phyloP scores from a whole-genome alignment of 495 filamentous ascomycete species.

The Tricharina praecox region DNA sequence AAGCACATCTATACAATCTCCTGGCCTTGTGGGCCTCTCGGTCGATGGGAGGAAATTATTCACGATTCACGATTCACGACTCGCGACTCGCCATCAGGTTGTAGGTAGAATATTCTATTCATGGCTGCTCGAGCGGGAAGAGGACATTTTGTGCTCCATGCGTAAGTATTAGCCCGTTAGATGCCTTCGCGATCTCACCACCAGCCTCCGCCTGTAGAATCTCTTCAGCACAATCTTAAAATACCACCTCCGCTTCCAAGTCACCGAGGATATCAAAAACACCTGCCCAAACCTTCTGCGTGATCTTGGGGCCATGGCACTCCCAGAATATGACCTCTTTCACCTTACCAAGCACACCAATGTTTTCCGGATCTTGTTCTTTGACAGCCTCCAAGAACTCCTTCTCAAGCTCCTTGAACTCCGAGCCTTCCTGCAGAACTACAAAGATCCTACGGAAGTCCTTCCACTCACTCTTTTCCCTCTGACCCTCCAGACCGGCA shows the following conservation, averaged over 20 bases:
- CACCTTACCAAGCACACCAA: not conserved
- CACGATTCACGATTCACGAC: too few species aligned
- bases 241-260: slow-evolving; percentile 1
- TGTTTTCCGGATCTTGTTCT: not conserved
- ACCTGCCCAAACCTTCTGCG: not conserved
- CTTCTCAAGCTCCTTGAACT: not conserved
- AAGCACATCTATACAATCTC: too few species aligned
- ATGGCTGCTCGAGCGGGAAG: not conserved
- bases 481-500: not conserved
- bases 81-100: too few species aligned
- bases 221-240: not conserved
- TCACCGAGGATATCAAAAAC: not conserved
- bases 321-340: not conserved
- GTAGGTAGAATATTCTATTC: too few species aligned
- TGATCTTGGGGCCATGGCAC: not conserved
- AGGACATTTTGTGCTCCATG: not conserved
- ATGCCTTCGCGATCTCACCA: too few species aligned
- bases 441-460: not conserved
- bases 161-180: too few species aligned
- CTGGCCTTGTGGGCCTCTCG: too few species aligned
- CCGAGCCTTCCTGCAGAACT: not conserved
- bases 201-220: too few species aligned
- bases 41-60: too few species aligned
- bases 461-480: not conserved
- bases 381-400: not conserved